Conservation (phyloP, 202 grass and related monocot genomes). For the Setaria viridis region DNA sequence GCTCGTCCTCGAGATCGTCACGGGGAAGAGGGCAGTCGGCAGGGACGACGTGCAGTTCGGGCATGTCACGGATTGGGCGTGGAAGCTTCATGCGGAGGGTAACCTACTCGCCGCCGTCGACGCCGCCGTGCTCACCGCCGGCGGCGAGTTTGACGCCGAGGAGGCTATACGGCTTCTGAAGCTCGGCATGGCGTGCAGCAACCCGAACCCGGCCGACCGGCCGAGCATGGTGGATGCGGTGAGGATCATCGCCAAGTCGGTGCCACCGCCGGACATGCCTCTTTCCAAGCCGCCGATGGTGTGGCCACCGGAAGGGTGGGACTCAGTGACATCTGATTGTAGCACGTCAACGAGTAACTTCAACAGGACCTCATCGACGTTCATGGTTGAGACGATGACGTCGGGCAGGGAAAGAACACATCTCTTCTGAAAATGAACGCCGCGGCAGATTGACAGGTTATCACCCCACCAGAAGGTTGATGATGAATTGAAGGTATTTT, state of each 20-base stretch:
- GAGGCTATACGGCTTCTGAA: not conserved
- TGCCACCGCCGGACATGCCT: not conserved
- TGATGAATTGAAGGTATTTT: no score
- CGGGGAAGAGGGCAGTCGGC: not conserved
- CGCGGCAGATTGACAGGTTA: no score
- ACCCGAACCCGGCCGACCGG: not conserved
- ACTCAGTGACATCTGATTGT: not conserved
- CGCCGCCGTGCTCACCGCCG: not conserved
- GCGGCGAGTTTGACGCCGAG: not conserved
- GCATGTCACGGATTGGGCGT: not conserved
- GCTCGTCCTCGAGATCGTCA: conserved; percentile 11
- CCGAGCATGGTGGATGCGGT: conserved; percentile 3
- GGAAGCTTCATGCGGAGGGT: not conserved
- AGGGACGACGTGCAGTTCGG: not conserved
- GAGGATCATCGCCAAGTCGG: not conserved
- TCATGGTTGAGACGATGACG: not conserved
- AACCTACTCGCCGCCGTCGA: not conserved
- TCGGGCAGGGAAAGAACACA: not conserved
- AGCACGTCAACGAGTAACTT: not conserved
- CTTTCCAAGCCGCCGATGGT: not conserved
- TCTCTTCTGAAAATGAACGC: not conserved
- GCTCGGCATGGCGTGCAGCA: conserved; percentile 15
- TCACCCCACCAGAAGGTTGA: no score
- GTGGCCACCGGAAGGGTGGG: not conserved
- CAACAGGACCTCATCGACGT: not conserved